These are phyloP conservation scores for Periconia digitata DNA, from an alignment of 2,329 filamentous ascomycete genomes.

Conservation along the genomic window DNA sequence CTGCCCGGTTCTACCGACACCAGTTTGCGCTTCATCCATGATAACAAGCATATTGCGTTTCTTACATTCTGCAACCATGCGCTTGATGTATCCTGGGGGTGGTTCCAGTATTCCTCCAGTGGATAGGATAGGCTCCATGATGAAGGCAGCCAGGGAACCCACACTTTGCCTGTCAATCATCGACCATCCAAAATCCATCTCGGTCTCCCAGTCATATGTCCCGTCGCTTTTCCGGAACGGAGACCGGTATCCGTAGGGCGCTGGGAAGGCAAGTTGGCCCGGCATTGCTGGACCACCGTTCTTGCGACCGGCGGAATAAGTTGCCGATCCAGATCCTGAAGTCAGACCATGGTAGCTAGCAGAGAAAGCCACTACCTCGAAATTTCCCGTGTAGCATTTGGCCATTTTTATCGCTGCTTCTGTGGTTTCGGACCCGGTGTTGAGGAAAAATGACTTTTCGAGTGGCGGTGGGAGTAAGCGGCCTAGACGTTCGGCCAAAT, in stretches of 20 bases:
- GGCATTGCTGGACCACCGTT: slow-evolving; percentile 52
- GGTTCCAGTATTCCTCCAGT: slow-evolving; percentile 63
- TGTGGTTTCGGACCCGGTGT: slow-evolving; percentile 39
- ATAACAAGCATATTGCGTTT: slow-evolving; percentile 39
- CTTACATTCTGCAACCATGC: slow-evolving; percentile 50
- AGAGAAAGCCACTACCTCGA: slow-evolving; percentile 63
- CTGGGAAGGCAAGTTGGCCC: slow-evolving; percentile 60
- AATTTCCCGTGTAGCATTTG: slow-evolving; percentile 65
- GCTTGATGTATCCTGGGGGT: slow-evolving; percentile 60
- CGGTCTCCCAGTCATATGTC: slow-evolving; percentile 65
- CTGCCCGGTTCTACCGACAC: slow-evolving; percentile 36
- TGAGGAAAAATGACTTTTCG: slow-evolving; percentile 39
- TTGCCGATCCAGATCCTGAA: too few species aligned
- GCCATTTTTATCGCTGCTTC: slow-evolving; percentile 68
- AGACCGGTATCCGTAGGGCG: slow-evolving; percentile 64
- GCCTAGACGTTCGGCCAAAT: slow-evolving; percentile 31
- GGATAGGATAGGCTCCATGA: slow-evolving; percentile 63
- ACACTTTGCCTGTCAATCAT: slow-evolving; percentile 62
- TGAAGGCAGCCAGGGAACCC: slow-evolving; percentile 64
- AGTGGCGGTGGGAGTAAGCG: slow-evolving; percentile 26
- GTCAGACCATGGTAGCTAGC: slow-evolving; percentile 66
- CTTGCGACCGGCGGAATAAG: slow-evolving; percentile 53
- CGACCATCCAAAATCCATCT: slow-evolving; percentile 64
- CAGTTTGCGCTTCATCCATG: slow-evolving; percentile 43
- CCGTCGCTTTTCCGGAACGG: slow-evolving; percentile 62